Evolutionary conservation across 352 stramenopile species (phyloP), one percentile per base, ranked within the genome.

Genomic region (Pseudoperonospora humuli): DNA sequence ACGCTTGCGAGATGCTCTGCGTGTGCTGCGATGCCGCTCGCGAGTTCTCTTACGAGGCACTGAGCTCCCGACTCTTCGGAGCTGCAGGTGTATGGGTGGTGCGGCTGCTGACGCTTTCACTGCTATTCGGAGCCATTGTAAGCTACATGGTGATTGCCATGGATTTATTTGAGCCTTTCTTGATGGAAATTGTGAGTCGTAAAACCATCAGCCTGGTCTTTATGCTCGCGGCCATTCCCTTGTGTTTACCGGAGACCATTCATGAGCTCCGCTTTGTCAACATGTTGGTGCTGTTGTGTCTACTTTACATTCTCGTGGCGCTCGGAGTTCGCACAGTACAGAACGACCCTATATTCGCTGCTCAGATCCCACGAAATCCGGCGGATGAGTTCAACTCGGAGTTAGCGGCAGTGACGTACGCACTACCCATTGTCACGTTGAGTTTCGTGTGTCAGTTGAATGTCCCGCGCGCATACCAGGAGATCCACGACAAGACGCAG

Each of bases 101-200:
- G 31, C 79, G 79, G 21, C 33, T 81, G n/a, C 49, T 89, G 26
- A 87, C 77, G 38, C 54, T 92, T 34, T 53, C 77, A 36, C 59
- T 92, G 44, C 63, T 89, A 15, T 92, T 92, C 39, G 79, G 79
- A 41, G 74, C 76, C 17, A 67, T 87, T 24, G 69, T 92, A 28
- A 87, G 69, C 61, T 88, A 89, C 63, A 86, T 84, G 54, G 73
- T 92, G 9, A 87, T 92, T 53, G 70, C 72, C 18, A 89, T 87
- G 72, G 79, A 92, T 43, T 62, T 92, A 23, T 83, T 92, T 37
- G 70, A 85, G 61, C 76, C 79, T 15, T 92, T 92, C 25, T 58
- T 88, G 17, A 41, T 47, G 32, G 58, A 55, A 23, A 38, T 72
- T 21, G 53, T 92, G 37, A 75, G 72, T 37, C 76, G 79, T 45